phyloP scores from a whole-genome alignment of 257 asterid species.

The Ilex asprella region DNA sequence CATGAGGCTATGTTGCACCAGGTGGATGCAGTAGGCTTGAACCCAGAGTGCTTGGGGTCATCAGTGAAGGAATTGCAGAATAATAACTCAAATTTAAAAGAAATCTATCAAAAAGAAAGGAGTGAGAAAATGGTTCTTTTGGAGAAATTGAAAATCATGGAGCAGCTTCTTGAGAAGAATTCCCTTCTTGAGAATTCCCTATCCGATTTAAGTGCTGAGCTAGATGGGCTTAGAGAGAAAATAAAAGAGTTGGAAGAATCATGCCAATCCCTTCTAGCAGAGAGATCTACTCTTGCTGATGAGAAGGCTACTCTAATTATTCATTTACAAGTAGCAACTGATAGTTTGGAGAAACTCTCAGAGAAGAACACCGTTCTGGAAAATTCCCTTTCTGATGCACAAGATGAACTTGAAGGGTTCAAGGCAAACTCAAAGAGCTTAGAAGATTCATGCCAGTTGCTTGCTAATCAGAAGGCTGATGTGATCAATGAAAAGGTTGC shows the following conservation, averaged over 20 bases:
- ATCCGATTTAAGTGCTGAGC: constrained; percentile 71
- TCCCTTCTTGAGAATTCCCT: constrained; percentile 72
- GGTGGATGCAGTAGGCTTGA: constrained; percentile 56
- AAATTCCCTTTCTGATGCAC: constrained; percentile 56
- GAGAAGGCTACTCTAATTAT: constrained; percentile 47
- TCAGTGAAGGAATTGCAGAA: constrained; percentile 63
- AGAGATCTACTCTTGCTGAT: constrained; percentile 57
- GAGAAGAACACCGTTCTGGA: constrained; percentile 60
- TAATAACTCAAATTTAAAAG: constrained; percentile 49
- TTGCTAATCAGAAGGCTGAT: constrained; percentile 59
- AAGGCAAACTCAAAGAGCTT: constrained; percentile 54
- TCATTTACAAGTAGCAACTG: constrained; percentile 51
- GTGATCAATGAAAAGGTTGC: constrained; percentile 52
- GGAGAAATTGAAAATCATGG: constrained; percentile 57
- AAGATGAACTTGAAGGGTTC: constrained; percentile 54
- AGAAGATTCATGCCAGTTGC: constrained; percentile 73
- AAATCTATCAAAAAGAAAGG: constrained; percentile 46
- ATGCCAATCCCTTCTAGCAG: constrained; percentile 52
- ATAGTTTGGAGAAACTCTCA: constrained; percentile 58
- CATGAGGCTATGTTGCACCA: constrained; percentile 53
- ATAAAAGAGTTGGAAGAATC: constrained; percentile 56
- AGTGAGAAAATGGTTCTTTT: constrained; percentile 60
- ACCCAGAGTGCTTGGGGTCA: constrained; percentile 47
- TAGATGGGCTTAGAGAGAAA: constrained; percentile 70
- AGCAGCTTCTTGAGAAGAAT: constrained; percentile 83